A percentile compares a stretch with the other conserved stretches of the same genome.
These are phyloP conservation scores for Xylariales sp. DNA, from an alignment of 2,329 filamentous ascomycete genomes.

Conservation along the genomic window DNA sequence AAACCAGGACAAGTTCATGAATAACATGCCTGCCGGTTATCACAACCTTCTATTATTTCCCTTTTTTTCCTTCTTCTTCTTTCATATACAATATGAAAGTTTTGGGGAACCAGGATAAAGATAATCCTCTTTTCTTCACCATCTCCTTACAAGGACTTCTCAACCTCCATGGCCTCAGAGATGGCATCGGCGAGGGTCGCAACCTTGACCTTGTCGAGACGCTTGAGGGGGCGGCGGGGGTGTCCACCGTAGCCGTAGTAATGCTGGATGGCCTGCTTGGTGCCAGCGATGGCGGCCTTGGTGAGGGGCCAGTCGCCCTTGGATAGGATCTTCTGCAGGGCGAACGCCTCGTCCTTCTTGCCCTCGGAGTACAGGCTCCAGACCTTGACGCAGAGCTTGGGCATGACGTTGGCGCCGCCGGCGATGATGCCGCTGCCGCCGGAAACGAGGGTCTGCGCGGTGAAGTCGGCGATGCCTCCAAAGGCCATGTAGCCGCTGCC, in stretches of 20 bases:
- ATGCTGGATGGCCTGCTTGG: constrained; percentile 75
- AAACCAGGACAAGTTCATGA: no score
- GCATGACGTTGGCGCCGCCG: constrained; percentile 80
- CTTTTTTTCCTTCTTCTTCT: no score
- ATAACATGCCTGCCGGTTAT: no score
- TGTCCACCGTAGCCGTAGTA: constrained; percentile 80
- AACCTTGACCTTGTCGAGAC: constrained; percentile 53
- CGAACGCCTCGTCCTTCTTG: constrained; percentile 69
- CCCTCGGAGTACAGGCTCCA: constrained; percentile 73
- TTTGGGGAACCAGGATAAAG: no score
- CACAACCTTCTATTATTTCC: no score
- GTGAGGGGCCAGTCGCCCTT: constrained; percentile 80
- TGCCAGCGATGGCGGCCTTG: constrained; percentile 79
- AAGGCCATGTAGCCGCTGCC: constrained; percentile 77
- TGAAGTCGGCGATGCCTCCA: constrained; percentile 85
- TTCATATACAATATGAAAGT: no score
- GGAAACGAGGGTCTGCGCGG: constrained; percentile 72
- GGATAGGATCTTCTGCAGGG: constrained; percentile 72
- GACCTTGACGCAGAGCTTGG: constrained; percentile 73
- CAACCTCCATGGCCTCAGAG: constrained; percentile 61
- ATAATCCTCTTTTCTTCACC: no score
- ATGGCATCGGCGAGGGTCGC: constrained; percentile 51
- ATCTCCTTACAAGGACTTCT: constrained; percentile 48
- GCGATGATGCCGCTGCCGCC: constrained; percentile 83
- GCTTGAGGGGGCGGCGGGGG: constrained; percentile 68